Percentiles rank a stretch among this genome's conserved stretches.
phyloP scores from a whole-genome alignment of 2,329 filamentous ascomycete genomes.

The Fusarium sp. region DNA sequence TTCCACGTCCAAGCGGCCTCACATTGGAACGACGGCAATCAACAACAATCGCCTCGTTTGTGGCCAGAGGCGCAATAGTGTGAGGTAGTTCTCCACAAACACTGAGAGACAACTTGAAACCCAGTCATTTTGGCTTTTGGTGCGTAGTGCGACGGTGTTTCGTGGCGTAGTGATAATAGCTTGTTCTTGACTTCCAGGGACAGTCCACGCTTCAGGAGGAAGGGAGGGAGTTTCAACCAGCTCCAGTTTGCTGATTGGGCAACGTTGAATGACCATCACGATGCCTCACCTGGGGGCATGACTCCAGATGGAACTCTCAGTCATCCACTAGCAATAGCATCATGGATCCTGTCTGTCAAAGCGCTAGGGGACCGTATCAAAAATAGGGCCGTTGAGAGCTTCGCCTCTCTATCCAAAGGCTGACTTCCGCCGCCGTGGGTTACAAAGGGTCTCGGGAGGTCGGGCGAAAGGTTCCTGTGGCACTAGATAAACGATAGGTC shows the following conservation, averaged over 20 bases:
- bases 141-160: not conserved
- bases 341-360: not conserved
- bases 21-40: too few relatives aligned
- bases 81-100: too few relatives aligned
- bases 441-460: too few relatives aligned
- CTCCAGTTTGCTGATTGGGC: not conserved
- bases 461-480: too few relatives aligned
- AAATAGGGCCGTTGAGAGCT: not conserved
- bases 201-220: not conserved
- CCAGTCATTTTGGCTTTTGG: not conserved
- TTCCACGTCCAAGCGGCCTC: too few relatives aligned
- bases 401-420: not conserved
- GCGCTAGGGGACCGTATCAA: not conserved
- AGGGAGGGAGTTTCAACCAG: not conserved
- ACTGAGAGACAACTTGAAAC: not conserved
- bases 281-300: not conserved
- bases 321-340: not conserved
- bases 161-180: not conserved
- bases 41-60: too few relatives aligned
- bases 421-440: too few relatives aligned
- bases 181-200: not conserved
- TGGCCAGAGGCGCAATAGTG: too few relatives aligned
- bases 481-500: too few relatives aligned
- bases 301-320: not conserved
- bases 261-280: not conserved